Conservation (phyloP, 345 rosid genomes). For the Anacardium occidentale region DNA sequence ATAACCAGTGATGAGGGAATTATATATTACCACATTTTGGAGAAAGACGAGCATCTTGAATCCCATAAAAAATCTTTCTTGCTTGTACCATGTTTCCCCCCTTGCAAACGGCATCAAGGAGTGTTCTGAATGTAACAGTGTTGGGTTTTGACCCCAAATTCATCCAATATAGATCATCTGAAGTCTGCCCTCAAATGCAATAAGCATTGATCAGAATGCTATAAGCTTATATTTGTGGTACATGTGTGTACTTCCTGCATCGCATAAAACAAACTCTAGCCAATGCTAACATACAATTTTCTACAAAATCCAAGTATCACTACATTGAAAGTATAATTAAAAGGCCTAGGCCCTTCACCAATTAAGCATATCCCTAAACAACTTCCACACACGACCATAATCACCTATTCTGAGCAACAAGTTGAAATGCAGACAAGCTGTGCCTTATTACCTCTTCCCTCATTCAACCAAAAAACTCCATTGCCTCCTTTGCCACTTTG, state of each 20-base stretch:
- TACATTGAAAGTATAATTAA: conserved; percentile 37
- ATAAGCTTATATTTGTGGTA: conserved; percentile 53
- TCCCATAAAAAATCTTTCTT: conserved; percentile 44
- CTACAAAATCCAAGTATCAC: conserved; percentile 64
- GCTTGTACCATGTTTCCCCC: conserved; percentile 58
- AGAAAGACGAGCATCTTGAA: conserved; percentile 43
- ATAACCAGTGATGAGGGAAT: conserved; percentile 62
- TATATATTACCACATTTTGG: conserved; percentile 47
- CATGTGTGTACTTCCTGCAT: too few species aligned
- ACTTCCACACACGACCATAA: conserved; percentile 57
- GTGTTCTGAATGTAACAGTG: too few species aligned
- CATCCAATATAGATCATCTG: too few species aligned
- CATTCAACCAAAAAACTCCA: conserved; percentile 47
- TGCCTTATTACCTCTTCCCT: conserved; percentile 50
- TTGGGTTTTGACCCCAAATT: too few species aligned
- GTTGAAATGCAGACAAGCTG: conserved; percentile 53
- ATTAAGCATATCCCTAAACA: conserved; percentile 64
- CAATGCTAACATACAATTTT: conserved; percentile 40
- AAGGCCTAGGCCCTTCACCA: conserved; percentile 51
- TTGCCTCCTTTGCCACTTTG: conserved; percentile 42
- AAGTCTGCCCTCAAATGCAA: conserved; percentile 44
- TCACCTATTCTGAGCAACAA: conserved; percentile 58
- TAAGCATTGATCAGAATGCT: conserved; percentile 61
- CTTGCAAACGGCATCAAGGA: conserved; percentile 55
- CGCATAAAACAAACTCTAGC: conserved; percentile 53